phyloP scores from a whole-genome alignment of 2,329 filamentous ascomycete species.

The Apiospora hydei region DNA sequence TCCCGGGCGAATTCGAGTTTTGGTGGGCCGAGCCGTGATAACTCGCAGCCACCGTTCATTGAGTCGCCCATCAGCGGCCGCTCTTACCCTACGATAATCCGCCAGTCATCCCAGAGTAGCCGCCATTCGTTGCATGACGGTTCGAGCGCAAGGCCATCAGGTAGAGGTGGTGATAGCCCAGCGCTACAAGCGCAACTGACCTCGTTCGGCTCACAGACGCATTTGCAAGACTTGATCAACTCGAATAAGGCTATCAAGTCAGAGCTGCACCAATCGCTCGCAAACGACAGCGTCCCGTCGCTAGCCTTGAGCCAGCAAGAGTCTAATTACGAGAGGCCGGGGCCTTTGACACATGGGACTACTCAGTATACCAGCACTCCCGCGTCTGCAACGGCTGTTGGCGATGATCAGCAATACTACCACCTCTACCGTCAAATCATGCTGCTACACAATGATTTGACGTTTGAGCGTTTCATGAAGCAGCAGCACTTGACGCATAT shows the following conservation, averaged over 20 bases:
- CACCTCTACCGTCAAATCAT: slow-evolving; percentile 78
- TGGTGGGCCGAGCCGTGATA: slow-evolving; percentile 45
- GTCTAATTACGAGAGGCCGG: slow-evolving; percentile 49
- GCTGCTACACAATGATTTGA: slow-evolving; percentile 79
- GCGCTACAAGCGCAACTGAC: slow-evolving; percentile 61
- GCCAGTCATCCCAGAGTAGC: slow-evolving; percentile 59
- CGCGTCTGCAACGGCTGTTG: slow-evolving; percentile 33
- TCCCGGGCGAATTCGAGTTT: slow-evolving; percentile 34
- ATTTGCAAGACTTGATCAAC: slow-evolving; percentile 66
- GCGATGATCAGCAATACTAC: slow-evolving; percentile 42
- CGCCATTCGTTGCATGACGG: slow-evolving; percentile 58
- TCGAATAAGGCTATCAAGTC: slow-evolving; percentile 66
- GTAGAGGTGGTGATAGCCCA: slow-evolving; percentile 65
- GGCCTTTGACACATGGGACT: slow-evolving; percentile 40
- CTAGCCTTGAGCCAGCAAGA: slow-evolving; percentile 60
- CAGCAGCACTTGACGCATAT: slow-evolving; percentile 85
- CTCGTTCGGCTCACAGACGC: slow-evolving; percentile 58
- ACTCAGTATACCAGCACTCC: slow-evolving; percentile 38
- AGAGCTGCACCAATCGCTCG: slow-evolving; percentile 60
- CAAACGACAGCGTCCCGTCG: slow-evolving; percentile 66
- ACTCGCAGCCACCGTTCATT: slow-evolving; percentile 58
- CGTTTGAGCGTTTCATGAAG: slow-evolving; percentile 84
- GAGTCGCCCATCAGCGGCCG: slow-evolving; percentile 51
- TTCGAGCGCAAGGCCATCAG: slow-evolving; percentile 48
- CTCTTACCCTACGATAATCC: slow-evolving; percentile 47